Evolutionary conservation across 495 filamentous ascomycete species (phyloP).

Genomic region (Daldinia decipiens): DNA sequence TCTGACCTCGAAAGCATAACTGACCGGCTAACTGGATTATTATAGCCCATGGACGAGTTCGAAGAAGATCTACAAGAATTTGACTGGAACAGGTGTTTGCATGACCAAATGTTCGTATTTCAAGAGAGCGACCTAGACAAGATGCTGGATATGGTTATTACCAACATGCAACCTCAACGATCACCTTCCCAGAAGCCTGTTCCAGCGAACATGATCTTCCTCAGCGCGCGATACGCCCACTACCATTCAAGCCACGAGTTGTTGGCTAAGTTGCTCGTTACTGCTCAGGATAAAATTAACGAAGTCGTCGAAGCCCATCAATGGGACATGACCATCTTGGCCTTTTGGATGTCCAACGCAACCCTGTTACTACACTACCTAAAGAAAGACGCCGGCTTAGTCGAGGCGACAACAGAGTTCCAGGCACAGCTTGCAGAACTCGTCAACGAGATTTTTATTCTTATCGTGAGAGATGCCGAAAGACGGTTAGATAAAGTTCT

Average conservation of each 20-base stretch:
- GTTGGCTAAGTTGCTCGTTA: conserved; percentile 78
- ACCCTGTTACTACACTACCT: conserved; percentile 94
- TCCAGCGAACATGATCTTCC: conserved; percentile 94
- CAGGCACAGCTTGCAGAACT: conserved; percentile 93
- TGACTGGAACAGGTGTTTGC: conserved; percentile 93
- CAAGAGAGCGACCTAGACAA: conserved; percentile 90
- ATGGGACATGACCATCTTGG: conserved; percentile 99
- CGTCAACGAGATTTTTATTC: conserved; percentile 97
- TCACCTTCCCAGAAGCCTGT: conserved; percentile 97
- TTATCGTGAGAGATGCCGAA: conserved; percentile 99
- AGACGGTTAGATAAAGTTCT: conserved; percentile 95
- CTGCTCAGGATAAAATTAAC: conserved; percentile 96
- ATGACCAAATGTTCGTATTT: conserved; percentile 99
- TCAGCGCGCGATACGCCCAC: conserved; percentile 94
- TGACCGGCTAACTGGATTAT: conserved; percentile 20
- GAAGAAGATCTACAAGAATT: conserved; percentile 95
- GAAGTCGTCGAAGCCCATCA: conserved; percentile 92
- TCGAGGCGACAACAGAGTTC: conserved; percentile 85
- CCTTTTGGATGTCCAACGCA: conserved; percentile 99
- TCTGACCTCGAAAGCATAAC: not conserved
- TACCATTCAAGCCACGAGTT: conserved; percentile 93
- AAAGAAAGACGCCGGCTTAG: conserved; percentile 88
- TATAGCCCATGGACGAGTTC: conserved; percentile 79
- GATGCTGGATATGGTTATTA: conserved; percentile 95
- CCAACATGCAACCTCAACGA: conserved; percentile 96